These are phyloP conservation scores for Fusarium sublunatum DNA, from an alignment of 2,329 filamentous ascomycete species.

Conservation along the genomic window DNA sequence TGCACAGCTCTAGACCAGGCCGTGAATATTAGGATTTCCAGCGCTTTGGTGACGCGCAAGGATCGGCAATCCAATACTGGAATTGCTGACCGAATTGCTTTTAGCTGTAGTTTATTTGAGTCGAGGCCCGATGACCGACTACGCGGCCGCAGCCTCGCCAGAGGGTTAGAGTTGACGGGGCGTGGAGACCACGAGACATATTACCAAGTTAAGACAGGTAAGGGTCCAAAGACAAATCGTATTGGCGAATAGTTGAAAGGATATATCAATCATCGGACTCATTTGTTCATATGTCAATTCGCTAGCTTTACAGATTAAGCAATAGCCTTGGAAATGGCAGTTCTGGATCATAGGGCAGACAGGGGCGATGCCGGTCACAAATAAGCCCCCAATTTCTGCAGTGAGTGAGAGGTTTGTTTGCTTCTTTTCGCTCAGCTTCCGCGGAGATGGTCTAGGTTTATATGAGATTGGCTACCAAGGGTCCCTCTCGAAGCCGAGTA, in stretches of 20 bases:
- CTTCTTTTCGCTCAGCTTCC: conserved; percentile 2
- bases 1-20: conserved; percentile 4
- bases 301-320: not conserved
- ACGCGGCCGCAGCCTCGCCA: conserved; percentile 27
- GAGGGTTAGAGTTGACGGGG: not conserved
- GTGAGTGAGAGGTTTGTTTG: conserved; percentile 2
- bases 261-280: not conserved
- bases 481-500: not conserved
- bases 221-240: conserved; percentile 8
- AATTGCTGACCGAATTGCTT: conserved; percentile 1
- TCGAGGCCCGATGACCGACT: conserved; percentile 29
- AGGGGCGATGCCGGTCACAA: not conserved
- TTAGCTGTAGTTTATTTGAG: conserved; percentile 15
- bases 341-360: not conserved
- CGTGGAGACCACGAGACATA: too few relatives aligned
- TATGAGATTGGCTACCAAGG: not conserved
- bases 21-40: conserved; percentile 2
- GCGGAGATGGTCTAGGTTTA: conserved; percentile 1
- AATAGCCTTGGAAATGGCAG: not conserved
- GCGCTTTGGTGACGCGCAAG: conserved; percentile 20
- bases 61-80: conserved; percentile 25
- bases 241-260: conserved; percentile 13
- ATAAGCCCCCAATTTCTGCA: too few relatives aligned
- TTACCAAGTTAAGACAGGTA: not conserved
- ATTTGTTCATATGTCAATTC: too few relatives aligned